Conservation (phyloP, 1,284 basidiomycete species). For the Coriolopsis trogii region DNA sequence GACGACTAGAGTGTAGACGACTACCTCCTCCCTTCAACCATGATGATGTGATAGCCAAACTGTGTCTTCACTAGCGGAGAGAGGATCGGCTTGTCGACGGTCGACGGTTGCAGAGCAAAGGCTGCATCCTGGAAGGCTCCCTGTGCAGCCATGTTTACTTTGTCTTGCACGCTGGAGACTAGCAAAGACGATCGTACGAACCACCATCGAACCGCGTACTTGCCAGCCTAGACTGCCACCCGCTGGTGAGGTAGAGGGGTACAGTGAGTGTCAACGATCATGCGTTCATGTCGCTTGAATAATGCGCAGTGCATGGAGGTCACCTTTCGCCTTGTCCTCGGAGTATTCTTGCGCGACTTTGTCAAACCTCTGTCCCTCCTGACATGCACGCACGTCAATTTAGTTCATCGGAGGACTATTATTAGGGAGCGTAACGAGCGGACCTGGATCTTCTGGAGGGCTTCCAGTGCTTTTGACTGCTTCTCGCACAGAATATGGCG, state of each 20-base stretch:
- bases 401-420: neutral
- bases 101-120: conserved; percentile 76
- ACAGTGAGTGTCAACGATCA: too few relatives aligned
- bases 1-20: too few relatives aligned
- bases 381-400: neutral
- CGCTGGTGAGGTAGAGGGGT: conserved; percentile 42
- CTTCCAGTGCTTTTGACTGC: conserved; percentile 75
- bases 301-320: conserved; percentile 19
- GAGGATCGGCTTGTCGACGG: conserved; percentile 72
- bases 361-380: conserved; percentile 79
- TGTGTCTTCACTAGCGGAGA: conserved; percentile 79
- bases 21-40: conserved; percentile 82
- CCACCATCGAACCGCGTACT: conserved; percentile 80
- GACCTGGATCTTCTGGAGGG: conserved; percentile 77
- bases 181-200: conserved; percentile 31
- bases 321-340: conserved; percentile 89
- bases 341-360: conserved; percentile 87
- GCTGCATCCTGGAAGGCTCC: conserved; percentile 84
- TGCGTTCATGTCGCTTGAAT: too few relatives aligned
- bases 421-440: neutral
- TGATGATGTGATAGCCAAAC: conserved; percentile 87
- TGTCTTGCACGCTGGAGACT: neutral
- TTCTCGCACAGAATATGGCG: conserved; percentile 89
- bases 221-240: conserved; percentile 87
- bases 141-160: conserved; percentile 26